A percentile compares a stretch with the other conserved stretches of the same genome.
phyloP scores from a whole-genome alignment of 306 rosid species.

The Medicago truncatula region DNA sequence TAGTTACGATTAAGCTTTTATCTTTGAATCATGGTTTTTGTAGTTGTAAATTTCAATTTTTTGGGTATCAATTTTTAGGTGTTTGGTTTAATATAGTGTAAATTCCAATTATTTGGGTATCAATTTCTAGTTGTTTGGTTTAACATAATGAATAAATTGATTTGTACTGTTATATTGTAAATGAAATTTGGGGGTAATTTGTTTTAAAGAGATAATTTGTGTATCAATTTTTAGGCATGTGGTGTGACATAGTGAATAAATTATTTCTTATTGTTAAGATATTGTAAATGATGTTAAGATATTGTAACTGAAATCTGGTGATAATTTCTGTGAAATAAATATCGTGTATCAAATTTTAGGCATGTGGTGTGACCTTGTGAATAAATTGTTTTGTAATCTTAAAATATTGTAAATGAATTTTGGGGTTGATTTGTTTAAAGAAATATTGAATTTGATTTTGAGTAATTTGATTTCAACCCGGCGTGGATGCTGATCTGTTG shows the following conservation, averaged over 20 bases:
- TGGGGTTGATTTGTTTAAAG: background rate
- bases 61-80: background rate
- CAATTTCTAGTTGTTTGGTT: background rate
- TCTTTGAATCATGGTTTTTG: background rate
- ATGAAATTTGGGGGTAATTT: background rate
- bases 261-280: no score
- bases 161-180: background rate
- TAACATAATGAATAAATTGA: background rate
- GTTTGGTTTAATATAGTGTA: background rate
- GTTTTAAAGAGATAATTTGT: background rate
- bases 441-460: background rate
- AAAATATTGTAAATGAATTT: background rate
- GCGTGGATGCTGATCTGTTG: background rate
- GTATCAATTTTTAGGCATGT: no score
- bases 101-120: no score
- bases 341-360: no score
- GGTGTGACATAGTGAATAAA: no score
- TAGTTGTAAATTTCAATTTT: background rate
- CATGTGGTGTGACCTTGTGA: no score
- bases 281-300: background rate
- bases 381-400: no score
- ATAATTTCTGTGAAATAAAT: no score
- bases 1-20: background rate
- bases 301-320: no score
- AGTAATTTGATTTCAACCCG: slow-evolving; percentile 8